Percentiles rank a stretch among this genome's conserved stretches.
Conservation (phyloP, 768 basidiomycete genomes). For the Aureoboletus auriporus region DNA sequence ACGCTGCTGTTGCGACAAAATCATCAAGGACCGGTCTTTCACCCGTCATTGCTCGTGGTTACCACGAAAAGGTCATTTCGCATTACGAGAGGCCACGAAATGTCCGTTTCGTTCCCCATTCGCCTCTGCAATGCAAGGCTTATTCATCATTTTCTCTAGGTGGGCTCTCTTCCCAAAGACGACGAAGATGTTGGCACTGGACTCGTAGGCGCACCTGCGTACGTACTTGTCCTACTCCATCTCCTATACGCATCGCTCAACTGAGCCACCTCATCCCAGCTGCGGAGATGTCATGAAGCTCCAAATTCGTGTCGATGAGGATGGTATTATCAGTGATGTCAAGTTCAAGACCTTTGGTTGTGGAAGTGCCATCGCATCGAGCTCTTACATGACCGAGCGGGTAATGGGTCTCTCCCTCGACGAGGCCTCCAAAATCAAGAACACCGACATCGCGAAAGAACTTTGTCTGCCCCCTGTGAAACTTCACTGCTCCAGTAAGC, state of each 20-base stretch:
- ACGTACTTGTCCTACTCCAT: slow-evolving; percentile 32
- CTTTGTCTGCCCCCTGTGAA: slow-evolving; percentile 94
- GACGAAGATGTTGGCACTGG: slow-evolving; percentile 94
- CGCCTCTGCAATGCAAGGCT: slow-evolving; percentile 44
- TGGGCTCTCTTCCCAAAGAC: slow-evolving; percentile 91
- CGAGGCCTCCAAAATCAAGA: slow-evolving; percentile 94
- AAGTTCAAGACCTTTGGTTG: slow-evolving; percentile 99
- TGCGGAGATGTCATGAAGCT: slow-evolving; percentile 99
- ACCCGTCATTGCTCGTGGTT: slow-evolving; percentile 62
- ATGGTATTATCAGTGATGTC: slow-evolving; percentile 94
- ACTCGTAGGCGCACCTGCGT: slow-evolving; percentile 97
- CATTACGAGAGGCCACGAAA: slow-evolving; percentile 98
- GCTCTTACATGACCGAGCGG: slow-evolving; percentile 98
- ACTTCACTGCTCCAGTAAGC: slow-evolving; percentile 86
- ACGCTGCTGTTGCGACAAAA: slow-evolving; percentile 40
- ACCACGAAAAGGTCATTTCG: slow-evolving; percentile 95
- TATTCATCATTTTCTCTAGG: slow-evolving; percentile 51
- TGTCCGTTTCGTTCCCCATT: slow-evolving; percentile 50
- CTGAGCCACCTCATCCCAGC: slow-evolving; percentile 36
- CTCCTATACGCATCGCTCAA: slow-evolving; percentile 13
- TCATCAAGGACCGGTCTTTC: slow-evolving; percentile 37
- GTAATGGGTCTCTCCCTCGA: slow-evolving; percentile 93
- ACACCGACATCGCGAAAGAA: slow-evolving; percentile 99
- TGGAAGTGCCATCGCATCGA: slow-evolving; percentile 96
- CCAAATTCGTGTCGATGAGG: slow-evolving; percentile 94